phyloP scores from a whole-genome alignment of 2,329 filamentous ascomycete species.

The Hypoxylon sp. region DNA sequence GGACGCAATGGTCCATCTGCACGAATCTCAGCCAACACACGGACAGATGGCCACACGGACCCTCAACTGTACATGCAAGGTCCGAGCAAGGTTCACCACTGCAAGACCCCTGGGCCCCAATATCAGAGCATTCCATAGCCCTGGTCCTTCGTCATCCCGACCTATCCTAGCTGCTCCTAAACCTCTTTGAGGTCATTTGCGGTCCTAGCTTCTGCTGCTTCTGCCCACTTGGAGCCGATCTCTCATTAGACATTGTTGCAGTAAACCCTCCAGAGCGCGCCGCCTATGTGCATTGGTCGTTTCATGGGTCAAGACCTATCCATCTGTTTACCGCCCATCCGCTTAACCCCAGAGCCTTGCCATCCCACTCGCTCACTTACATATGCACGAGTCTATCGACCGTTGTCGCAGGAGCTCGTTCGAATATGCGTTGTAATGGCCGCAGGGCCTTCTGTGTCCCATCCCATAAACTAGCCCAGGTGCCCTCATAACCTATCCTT shows the following conservation, averaged over 20 bases:
- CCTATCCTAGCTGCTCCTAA: conserved; percentile 35
- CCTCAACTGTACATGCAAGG: conserved; percentile 46
- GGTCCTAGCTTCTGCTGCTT: conserved; percentile 37
- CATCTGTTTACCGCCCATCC: conserved; percentile 45
- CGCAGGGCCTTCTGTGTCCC: conserved; percentile 48
- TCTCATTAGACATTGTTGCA: conserved; percentile 47
- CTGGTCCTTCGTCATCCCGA: conserved; percentile 51
- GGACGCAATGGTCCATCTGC: conserved; percentile 32
- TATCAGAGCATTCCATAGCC: conserved; percentile 45
- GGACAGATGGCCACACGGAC: conserved; percentile 40
- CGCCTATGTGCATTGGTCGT: conserved; percentile 52
- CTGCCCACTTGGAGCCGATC: conserved; percentile 42
- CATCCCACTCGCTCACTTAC: conserved; percentile 33
- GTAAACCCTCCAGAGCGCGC: conserved; percentile 43
- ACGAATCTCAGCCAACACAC: conserved; percentile 48
- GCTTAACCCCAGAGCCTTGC: conserved; percentile 31
- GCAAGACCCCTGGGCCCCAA: conserved; percentile 39
- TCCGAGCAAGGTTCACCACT: conserved; percentile 43
- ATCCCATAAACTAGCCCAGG: conserved; percentile 50
- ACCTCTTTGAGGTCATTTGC: conserved; percentile 42
- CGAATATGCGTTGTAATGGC: conserved; percentile 54
- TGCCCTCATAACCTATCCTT: conserved; percentile 45
- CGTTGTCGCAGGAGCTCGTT: conserved; percentile 52
- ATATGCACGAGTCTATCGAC: conserved; percentile 47
- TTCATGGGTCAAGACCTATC: conserved; percentile 53